Conservation (phyloP, 495 filamentous ascomycete species). For the Penicillium parvum region DNA sequence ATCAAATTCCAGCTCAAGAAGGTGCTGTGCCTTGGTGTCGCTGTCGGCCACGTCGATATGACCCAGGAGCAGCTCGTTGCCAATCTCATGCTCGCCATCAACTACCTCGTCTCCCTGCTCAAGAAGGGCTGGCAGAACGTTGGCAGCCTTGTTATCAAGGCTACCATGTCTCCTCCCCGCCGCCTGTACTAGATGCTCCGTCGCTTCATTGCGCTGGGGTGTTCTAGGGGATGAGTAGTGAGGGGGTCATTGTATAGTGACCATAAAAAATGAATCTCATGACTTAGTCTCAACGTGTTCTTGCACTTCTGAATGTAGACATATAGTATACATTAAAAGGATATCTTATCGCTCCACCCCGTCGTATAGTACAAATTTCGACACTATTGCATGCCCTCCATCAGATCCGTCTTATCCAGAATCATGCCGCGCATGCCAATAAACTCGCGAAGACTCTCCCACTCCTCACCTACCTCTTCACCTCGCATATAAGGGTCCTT, state of each 20-base stretch:
- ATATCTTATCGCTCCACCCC: no score
- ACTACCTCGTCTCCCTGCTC: constrained; percentile 96
- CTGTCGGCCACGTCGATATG: constrained; percentile 97
- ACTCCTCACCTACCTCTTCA: constrained; percentile 87
- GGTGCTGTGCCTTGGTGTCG: constrained; percentile 98
- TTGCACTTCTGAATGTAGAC: background rate
- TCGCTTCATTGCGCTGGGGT: constrained; percentile 31
- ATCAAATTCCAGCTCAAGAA: constrained; percentile 99
- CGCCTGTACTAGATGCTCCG: constrained; percentile 76
- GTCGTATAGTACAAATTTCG: constrained; percentile 9
- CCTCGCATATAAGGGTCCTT: constrained; percentile 71
- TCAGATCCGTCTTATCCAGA: constrained; percentile 76
- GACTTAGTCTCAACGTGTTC: constrained; percentile 21
- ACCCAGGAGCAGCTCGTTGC: constrained; percentile 89
- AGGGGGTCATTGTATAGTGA: constrained; percentile 33
- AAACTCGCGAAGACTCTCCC: constrained; percentile 79
- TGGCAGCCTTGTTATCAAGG: constrained; percentile 98
- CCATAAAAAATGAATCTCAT: constrained; percentile 34
- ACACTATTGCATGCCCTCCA: constrained; percentile 80
- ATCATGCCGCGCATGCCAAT: constrained; percentile 78
- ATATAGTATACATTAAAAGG: no score
- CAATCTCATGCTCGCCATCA: constrained; percentile 98
- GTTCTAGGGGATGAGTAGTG: constrained; percentile 25
- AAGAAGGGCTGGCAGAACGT: constrained; percentile 99
- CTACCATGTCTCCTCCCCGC: constrained; percentile 96